Conservation (phyloP, 108 stramenopile species). For the Ochromonas danica region DNA sequence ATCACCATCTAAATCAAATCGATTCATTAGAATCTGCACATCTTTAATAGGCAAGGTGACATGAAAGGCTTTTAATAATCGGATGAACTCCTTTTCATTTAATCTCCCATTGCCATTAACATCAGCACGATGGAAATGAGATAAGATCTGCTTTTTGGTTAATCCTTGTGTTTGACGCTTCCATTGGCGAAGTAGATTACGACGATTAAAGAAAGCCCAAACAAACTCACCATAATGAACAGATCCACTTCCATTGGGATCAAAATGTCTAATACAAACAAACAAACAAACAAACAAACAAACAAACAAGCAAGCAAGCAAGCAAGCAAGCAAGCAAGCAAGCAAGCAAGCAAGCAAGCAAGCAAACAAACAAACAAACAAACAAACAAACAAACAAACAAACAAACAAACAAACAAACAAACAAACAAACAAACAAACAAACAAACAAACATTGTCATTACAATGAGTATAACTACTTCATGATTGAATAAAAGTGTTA, state of each 20-base stretch:
- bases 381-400: too few species aligned
- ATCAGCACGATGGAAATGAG: background rate
- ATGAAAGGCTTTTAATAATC: constrained; percentile 1
- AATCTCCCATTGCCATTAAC: constrained; percentile 28
- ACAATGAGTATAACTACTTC: background rate
- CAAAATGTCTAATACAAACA: constrained; percentile 18
- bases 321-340: too few species aligned
- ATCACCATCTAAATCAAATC: constrained; percentile 33
- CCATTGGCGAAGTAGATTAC: constrained; percentile 23
- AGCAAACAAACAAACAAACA: too few species aligned
- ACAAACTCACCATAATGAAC: constrained; percentile 12
- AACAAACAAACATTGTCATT: background rate
- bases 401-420: too few species aligned
- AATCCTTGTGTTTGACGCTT: background rate
- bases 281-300: too few species aligned
- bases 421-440: too few species aligned
- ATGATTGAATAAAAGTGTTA: background rate
- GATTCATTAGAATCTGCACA: constrained; percentile 7
- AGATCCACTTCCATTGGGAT: background rate
- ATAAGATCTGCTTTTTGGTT: background rate
- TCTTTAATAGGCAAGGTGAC: background rate
- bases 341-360: too few species aligned
- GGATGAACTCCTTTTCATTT: constrained; percentile 1
- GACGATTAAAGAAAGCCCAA: constrained; percentile 33
- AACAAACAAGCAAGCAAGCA: too few species aligned